Evolutionary conservation across 164 flowering plant species (phyloP).

Genomic region (Stephania cephalantha): DNA sequence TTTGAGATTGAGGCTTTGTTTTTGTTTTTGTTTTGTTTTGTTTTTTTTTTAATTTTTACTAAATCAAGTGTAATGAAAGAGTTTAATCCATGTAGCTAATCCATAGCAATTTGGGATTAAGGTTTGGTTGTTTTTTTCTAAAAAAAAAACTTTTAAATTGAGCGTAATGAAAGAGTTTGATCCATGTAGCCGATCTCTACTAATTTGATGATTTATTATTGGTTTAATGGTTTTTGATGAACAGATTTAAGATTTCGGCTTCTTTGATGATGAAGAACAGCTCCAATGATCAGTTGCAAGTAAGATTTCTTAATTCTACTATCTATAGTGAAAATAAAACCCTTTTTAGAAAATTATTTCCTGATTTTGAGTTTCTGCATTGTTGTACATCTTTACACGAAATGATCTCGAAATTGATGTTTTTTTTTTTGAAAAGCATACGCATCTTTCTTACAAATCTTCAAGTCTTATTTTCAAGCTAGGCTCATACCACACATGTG

Average conservation of each 20-base stretch:
- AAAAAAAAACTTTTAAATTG: too few relatives aligned
- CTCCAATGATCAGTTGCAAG: conserved; percentile 15
- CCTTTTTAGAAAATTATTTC: too few relatives aligned
- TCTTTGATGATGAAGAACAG: conserved; percentile 19
- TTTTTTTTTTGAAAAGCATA: too few relatives aligned
- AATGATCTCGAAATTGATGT: not conserved
- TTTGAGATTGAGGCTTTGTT: not conserved
- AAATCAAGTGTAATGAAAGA: too few relatives aligned
- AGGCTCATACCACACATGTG: not conserved
- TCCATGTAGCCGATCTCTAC: too few relatives aligned
- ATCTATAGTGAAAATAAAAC: not conserved
- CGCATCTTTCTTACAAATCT: too few relatives aligned
- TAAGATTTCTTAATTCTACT: conserved; percentile 9
- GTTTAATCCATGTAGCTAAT: too few relatives aligned
- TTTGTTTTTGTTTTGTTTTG: not conserved
- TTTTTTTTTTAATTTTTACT: not conserved
- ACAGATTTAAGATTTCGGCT: conserved; percentile 12
- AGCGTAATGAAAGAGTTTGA: too few relatives aligned
- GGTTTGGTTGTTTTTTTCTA: too few relatives aligned
- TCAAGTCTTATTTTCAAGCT: not conserved
- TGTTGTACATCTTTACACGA: not conserved
- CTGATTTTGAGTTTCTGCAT: not conserved
- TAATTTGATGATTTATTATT: not conserved
- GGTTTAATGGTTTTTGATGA: not conserved
- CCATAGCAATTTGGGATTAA: too few relatives aligned